A percentile compares a stretch with the other conserved stretches of the same genome.
Evolutionary conservation across 1,139 yeast species (phyloP).

Genomic region (Candida gigantensis): DNA sequence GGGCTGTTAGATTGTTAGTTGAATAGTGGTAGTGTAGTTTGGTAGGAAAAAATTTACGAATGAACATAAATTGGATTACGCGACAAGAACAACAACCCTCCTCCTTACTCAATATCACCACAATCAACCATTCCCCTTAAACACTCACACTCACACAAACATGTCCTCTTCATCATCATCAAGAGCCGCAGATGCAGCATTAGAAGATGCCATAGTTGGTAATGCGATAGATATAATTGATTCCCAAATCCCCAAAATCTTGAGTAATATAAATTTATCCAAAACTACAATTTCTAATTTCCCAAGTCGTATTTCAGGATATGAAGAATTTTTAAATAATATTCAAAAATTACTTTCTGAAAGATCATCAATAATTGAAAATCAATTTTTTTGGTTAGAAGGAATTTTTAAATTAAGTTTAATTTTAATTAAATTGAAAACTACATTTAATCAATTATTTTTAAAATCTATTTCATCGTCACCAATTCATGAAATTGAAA

Average conservation of each 20-base stretch:
- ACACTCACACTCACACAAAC: too few relatives aligned
- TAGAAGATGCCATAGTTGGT: conserved; percentile 6
- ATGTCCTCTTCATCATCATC: not conserved
- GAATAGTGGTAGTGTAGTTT: too few relatives aligned
- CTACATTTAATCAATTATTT: conserved; percentile 6
- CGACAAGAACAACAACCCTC: too few relatives aligned
- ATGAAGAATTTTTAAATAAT: conserved; percentile 8
- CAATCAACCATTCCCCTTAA: too few relatives aligned
- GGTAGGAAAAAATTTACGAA: too few relatives aligned
- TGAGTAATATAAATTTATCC: not conserved
- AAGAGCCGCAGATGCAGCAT: not conserved
- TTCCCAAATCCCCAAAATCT: conserved; percentile 6
- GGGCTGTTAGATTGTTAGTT: too few relatives aligned
- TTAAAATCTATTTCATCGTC: conserved; percentile 8
- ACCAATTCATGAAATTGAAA: conserved; percentile 10
- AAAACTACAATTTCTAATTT: not conserved
- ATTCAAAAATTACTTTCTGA: conserved; percentile 4
- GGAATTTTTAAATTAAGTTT: conserved; percentile 5
- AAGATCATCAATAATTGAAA: conserved; percentile 5
- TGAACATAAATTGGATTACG: too few relatives aligned
- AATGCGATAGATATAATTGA: conserved; percentile 7
- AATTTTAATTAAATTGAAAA: conserved; percentile 7
- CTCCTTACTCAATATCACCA: too few relatives aligned
- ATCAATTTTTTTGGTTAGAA: conserved; percentile 15
- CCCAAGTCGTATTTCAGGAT: conserved; percentile 5